Conservation (phyloP, 2,329 filamentous ascomycete genomes). For the Mycosphaerella sp. region DNA sequence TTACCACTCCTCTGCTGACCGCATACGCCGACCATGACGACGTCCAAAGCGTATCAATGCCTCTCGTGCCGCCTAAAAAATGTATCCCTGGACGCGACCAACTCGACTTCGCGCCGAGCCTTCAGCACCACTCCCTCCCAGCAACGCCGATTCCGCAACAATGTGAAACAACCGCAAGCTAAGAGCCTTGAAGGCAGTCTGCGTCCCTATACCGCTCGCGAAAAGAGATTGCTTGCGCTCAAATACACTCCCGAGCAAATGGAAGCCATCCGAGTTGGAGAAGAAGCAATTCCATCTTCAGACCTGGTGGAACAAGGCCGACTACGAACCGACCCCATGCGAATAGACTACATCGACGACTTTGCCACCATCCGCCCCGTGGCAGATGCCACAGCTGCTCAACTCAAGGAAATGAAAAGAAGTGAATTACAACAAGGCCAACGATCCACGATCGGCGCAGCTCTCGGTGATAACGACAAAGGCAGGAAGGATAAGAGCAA, state of each 20-base stretch:
- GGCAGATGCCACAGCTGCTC: slow-evolving; percentile 54
- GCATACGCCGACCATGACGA: slow-evolving; percentile 18
- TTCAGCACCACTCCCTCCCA: slow-evolving; percentile 39
- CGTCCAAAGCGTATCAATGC: slow-evolving; percentile 30
- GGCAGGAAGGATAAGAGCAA: slow-evolving; percentile 21
- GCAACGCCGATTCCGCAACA: slow-evolving; percentile 33
- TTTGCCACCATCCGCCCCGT: slow-evolving; percentile 70
- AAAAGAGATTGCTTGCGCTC: slow-evolving; percentile 56
- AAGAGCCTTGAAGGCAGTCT: slow-evolving; percentile 20
- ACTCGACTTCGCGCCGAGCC: slow-evolving; percentile 32
- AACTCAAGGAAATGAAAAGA: slow-evolving; percentile 52
- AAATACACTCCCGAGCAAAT: slow-evolving; percentile 78
- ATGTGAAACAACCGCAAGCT: slow-evolving; percentile 11
- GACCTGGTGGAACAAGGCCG: slow-evolving; percentile 70
- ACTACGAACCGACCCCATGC: slow-evolving; percentile 65
- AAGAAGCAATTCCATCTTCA: slow-evolving; percentile 65
- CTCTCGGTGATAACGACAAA: not conserved
- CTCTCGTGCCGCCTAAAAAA: slow-evolving; percentile 30
- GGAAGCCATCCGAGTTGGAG: slow-evolving; percentile 72
- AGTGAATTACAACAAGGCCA: slow-evolving; percentile 40
- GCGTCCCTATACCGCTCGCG: slow-evolving; percentile 57
- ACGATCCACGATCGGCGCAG: slow-evolving; percentile 2
- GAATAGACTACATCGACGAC: slow-evolving; percentile 73
- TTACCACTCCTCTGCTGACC: not conserved
- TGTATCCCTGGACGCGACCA: slow-evolving; percentile 9